These are phyloP conservation scores for Tolypocladium ophioglossoides DNA, from an alignment of 2,329 filamentous ascomycete species.

Conservation along the genomic window DNA sequence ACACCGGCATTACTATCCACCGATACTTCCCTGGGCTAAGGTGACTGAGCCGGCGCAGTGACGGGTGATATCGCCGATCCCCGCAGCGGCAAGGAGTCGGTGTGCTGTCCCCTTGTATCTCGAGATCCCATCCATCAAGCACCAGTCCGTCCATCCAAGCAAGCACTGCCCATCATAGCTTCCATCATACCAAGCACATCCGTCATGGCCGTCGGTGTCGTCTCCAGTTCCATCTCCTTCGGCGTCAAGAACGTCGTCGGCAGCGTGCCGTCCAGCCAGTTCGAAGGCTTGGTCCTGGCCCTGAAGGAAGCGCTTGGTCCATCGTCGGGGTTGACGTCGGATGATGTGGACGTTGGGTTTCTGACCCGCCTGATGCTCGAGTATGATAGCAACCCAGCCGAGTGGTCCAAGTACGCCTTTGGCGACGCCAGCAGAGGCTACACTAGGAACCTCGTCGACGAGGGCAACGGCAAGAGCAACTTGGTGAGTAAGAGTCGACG, in stretches of 20 bases:
- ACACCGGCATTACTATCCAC: slow-evolving; percentile 18
- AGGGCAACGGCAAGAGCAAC: slow-evolving; percentile 74
- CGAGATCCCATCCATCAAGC: not conserved
- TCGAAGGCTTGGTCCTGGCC: slow-evolving; percentile 61
- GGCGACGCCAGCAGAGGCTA: slow-evolving; percentile 61
- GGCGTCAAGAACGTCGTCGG: slow-evolving; percentile 11
- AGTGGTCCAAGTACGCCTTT: slow-evolving; percentile 70
- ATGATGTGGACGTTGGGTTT: slow-evolving; percentile 65
- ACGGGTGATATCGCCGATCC: slow-evolving; percentile 10
- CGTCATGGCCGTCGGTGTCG: slow-evolving; percentile 25
- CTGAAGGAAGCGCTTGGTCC: slow-evolving; percentile 68
- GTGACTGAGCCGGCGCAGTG: slow-evolving; percentile 7
- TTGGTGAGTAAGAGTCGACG: slow-evolving; percentile 41
- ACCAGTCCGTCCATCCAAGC: not conserved
- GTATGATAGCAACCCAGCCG: slow-evolving; percentile 57
- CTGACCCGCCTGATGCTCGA: slow-evolving; percentile 62
- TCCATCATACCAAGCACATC: slow-evolving; percentile 1
- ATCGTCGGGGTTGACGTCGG: slow-evolving; percentile 70
- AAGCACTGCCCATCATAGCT: slow-evolving; percentile 1
- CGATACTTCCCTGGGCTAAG: slow-evolving; percentile 13
- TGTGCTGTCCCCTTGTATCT: slow-evolving; percentile 13
- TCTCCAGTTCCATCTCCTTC: slow-evolving; percentile 14
- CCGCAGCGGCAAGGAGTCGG: slow-evolving; percentile 12
- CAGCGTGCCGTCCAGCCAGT: slow-evolving; percentile 31
- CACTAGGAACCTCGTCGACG: slow-evolving; percentile 81